Evolutionary conservation across 768 basidiomycete genomes (phyloP), one percentile per base, ranked within the genome.

Genomic region (Russula dissimulans): DNA sequence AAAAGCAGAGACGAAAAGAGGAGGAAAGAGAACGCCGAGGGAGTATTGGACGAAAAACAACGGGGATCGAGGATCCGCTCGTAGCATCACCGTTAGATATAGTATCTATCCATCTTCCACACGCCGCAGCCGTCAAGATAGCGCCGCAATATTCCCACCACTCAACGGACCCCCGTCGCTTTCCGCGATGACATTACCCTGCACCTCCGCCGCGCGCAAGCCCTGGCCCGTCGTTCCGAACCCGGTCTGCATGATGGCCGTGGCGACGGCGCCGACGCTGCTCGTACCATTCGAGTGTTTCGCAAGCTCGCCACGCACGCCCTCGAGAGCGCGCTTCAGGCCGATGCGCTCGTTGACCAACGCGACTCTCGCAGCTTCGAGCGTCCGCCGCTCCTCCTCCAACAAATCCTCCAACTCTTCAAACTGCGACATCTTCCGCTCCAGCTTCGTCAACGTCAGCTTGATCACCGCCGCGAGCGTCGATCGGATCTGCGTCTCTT

Each of bases 391-490:
- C 73, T 99, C 97, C 54, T 91, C 87, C 70, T 98, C 97, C 54
- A 99, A 76, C 9, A 93, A 75, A 50, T 89, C 87, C 70, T 99
- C 97, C 59, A 99, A 77, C 71, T 91, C 87, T 70, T 97, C 97
- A 68, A 98, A 97, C 71, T 95, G 91, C 1, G 82, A 74, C 84
- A 94, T 90, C 79, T 99, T 98, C 56, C 95, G 77, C 69, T 97
- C 95, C 41, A 98, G 83, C 73, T 98, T 98, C 50, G 80, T 91
- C 67, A 81, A 78, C 60, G 80, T 91, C 57, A 90, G 78, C 72
- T 91, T 87, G 74, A 99, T 89, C 60, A 99, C 79, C 41, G 84
- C 81, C 3, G 91, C 83, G 49, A 98, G 83, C 2, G 87, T 80
- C 59, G 81, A 77, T 39, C 86, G 83, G 57, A 99, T 90, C 60